Conservation (phyloP, 306 rosid species). For the Inga oerstediana region DNA sequence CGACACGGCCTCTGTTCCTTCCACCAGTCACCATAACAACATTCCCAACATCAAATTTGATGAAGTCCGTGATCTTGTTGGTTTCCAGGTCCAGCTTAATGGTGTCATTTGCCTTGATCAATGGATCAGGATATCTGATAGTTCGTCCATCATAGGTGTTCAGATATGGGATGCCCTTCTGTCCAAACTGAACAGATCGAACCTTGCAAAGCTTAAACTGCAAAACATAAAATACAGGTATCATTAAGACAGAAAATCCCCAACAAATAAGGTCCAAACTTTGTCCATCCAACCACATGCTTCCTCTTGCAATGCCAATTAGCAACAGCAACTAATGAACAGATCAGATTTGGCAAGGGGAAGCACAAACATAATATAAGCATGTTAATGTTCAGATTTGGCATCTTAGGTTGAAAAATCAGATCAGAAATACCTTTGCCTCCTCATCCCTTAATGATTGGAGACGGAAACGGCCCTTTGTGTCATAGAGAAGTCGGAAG, state of each 20-base stretch:
- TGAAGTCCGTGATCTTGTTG: constrained; percentile 53
- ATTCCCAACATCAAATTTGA: constrained; percentile 58
- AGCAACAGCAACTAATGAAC: neutral
- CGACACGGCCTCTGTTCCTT: constrained; percentile 65
- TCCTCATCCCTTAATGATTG: constrained; percentile 66
- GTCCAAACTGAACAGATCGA: constrained; percentile 71
- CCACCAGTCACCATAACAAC: constrained; percentile 73
- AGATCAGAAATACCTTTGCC: constrained; percentile 50
- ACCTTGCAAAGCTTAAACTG: constrained; percentile 67
- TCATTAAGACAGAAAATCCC: neutral
- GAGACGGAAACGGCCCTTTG: constrained; percentile 66
- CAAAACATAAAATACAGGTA: neutral
- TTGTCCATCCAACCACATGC: neutral
- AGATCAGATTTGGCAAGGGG: neutral
- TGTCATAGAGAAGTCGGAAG: constrained; percentile 65
- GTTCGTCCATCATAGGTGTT: constrained; percentile 71
- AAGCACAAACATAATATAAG: neutral
- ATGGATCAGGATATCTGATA: constrained; percentile 66
- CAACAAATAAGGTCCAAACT: neutral
- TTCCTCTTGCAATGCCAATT: neutral
- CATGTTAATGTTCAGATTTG: neutral
- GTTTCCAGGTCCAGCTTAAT: constrained; percentile 59
- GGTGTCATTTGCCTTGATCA: constrained; percentile 67
- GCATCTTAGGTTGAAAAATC: neutral
- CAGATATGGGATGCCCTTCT: constrained; percentile 61